Evolutionary conservation across 2,329 filamentous ascomycete species (phyloP).

Genomic region (Exophiala calicioides): DNA sequence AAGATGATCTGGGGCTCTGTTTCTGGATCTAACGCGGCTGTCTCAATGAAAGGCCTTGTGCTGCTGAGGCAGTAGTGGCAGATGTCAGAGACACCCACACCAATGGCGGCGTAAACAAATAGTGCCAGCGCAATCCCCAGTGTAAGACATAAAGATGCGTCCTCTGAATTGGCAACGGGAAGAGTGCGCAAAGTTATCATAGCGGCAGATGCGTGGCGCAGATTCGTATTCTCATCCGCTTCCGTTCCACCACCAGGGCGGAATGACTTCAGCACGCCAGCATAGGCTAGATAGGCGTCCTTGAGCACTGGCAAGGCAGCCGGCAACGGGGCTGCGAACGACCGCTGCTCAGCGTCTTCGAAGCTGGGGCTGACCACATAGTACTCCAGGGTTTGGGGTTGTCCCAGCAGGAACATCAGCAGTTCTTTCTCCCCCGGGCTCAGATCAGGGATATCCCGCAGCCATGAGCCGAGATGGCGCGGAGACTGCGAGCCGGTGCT

Average conservation of each 20-base stretch:
- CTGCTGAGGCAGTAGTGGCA: conserved; percentile 16
- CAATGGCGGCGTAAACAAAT: conserved; percentile 10
- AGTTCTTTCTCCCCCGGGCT: conserved; percentile 12
- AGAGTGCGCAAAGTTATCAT: conserved; percentile 15
- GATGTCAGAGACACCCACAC: conserved; percentile 16
- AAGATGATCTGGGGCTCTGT: conserved; percentile 9
- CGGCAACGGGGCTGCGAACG: conserved; percentile 11
- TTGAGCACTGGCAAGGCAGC: conserved; percentile 16
- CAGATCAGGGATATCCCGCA: conserved; percentile 6
- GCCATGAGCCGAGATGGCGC: conserved; percentile 8
- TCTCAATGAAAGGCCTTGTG: conserved; percentile 11
- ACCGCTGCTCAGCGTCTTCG: conserved; percentile 13
- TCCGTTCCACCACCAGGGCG: not conserved
- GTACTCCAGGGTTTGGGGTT: conserved; percentile 8
- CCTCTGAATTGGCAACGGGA: conserved; percentile 7
- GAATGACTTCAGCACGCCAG: conserved; percentile 8
- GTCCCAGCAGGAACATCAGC: conserved; percentile 10
- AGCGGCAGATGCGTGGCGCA: conserved; percentile 12
- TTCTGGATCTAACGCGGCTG: not conserved
- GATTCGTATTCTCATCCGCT: conserved; percentile 8
- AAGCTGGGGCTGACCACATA: conserved; percentile 16
- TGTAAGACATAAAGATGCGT: conserved; percentile 16
- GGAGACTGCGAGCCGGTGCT: conserved; percentile 2
- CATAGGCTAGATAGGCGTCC: conserved; percentile 19
- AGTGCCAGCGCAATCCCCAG: conserved; percentile 12